Evolutionary conservation across 2,329 filamentous ascomycete genomes (phyloP).

Genomic region (Rhexocercosporidium sp.): DNA sequence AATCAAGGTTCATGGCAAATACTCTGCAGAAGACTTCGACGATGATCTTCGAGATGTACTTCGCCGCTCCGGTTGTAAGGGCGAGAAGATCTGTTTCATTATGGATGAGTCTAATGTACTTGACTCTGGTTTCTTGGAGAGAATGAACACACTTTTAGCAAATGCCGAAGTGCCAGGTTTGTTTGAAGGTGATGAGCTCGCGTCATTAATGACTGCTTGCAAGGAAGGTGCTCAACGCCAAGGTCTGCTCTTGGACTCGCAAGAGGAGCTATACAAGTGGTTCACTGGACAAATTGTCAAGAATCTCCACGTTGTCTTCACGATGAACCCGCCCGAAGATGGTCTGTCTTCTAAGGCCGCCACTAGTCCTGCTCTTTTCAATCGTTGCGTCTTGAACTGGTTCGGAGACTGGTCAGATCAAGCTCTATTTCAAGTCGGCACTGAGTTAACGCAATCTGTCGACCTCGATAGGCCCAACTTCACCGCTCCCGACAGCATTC

Average conservation of each 20-base stretch:
- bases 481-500: conserved; percentile 85
- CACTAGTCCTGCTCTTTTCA: conserved; percentile 97
- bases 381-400: conserved; percentile 99
- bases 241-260: conserved; percentile 91
- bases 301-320: conserved; percentile 98
- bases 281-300: conserved; percentile 99
- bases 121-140: conserved; percentile 96
- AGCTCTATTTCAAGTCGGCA: conserved; percentile 95
- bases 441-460: conserved; percentile 93
- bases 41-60: conserved; percentile 95
- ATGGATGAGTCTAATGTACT: conserved; percentile 99
- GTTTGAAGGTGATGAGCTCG: conserved; percentile 98
- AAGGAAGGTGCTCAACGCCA: conserved; percentile 98
- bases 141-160: conserved; percentile 98
- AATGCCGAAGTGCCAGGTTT: conserved; percentile 99
- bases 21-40: conserved; percentile 97
- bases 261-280: conserved; percentile 99
- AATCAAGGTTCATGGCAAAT: conserved; percentile 99
- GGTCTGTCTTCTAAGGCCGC: conserved; percentile 95
- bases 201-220: conserved; percentile 98
- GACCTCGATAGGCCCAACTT: conserved; percentile 91
- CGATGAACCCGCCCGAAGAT: conserved; percentile 98
- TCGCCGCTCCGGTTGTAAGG: conserved; percentile 92
- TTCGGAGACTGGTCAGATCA: conserved; percentile 99
- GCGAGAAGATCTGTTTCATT: conserved; percentile 99